These are phyloP conservation scores for Euphrasia confusa DNA, from an alignment of 257 asterid genomes.

Conservation along the genomic window DNA sequence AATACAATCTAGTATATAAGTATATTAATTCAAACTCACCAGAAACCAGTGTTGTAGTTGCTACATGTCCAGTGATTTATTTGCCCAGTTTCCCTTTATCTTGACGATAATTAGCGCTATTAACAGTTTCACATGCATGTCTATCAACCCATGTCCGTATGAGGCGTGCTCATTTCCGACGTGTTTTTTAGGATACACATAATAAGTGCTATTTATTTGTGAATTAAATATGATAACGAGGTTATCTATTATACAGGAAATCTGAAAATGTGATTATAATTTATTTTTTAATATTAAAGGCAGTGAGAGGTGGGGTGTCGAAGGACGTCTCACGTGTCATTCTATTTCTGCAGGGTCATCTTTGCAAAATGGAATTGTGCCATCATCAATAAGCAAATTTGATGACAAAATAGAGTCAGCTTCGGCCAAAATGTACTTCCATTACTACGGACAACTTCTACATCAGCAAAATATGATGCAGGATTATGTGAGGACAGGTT, in stretches of 20 bases:
- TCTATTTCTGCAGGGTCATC: slow-evolving; percentile 43
- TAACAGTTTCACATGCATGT: not conserved
- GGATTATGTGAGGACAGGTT: slow-evolving; percentile 99
- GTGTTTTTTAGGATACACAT: not conserved
- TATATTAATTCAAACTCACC: slow-evolving; percentile 10
- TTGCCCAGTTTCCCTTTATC: not conserved
- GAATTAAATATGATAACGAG: not conserved
- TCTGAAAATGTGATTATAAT: not conserved
- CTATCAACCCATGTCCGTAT: not conserved
- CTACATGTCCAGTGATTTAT: slow-evolving; percentile 1
- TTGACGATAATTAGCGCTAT: slow-evolving; percentile 1
- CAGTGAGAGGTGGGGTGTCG: not conserved
- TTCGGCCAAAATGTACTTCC: slow-evolving; percentile 98
- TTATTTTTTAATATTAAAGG: slow-evolving; percentile 9
- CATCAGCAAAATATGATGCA: slow-evolving; percentile 99
- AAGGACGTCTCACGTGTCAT: slow-evolving; percentile 18
- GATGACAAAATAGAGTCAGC: slow-evolving; percentile 93
- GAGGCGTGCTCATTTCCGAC: not conserved
- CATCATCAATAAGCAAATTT: slow-evolving; percentile 65
- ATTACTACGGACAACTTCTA: slow-evolving; percentile 92
- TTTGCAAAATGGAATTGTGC: slow-evolving; percentile 57
- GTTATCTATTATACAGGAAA: not conserved
- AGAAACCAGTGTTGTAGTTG: slow-evolving; percentile 5
- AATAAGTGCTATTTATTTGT: slow-evolving; percentile 11
- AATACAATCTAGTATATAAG: not conserved